Base-by-base conservation (phyloP, 1,284 basidiomycete genomes). In the Ceratobasidium sp. region DNA sequence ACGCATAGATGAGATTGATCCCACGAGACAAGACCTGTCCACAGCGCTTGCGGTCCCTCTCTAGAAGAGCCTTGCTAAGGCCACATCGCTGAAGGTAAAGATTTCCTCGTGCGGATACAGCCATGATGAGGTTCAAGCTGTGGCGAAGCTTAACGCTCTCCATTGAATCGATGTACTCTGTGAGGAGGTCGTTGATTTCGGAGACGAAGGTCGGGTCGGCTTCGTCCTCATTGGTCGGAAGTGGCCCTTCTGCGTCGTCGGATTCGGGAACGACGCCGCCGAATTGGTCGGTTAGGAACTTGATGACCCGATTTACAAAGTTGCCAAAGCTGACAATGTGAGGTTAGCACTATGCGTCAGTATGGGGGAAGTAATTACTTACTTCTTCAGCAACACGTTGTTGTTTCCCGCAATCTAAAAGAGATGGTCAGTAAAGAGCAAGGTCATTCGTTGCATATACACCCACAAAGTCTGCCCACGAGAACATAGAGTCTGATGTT, bases 261-360 rank as follows among this genome's bases (percentile, higher is more conserved):
- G 89, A 86, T 63, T 95, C 93, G 13, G 96, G 96, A 28, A 98
- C 85, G 58, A 91, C 81, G 52, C 92, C 85, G 74, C 91, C 87
- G 81, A 93, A 98, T 81, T 96, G 95, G 43, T 94, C 93, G 14
- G 91, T 88, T 63, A 95, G 88, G 79, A 99, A 99, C 81, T 98
- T 98, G 80, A 98, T 85, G 16, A 89, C 87, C 57, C 97, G 93
- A 82, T 99, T 99, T 77, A 98, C 94, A 81, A 98, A 99, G 85
- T 99, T 99, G 72, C 97, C 97, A 76, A 99, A 91, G 84, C 92
- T 94, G 55, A 23, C 69, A 41, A 14, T 23, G 46, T 35, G 44
- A 30, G 14, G 30, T 55, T 43, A 69, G 23, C n/a, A 59, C 26
- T 43, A 26, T 41, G 16, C 18, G 41, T 74, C 7, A 7, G 41